phyloP scores from a whole-genome alignment of 2,329 filamentous ascomycete species.

The Botrytis sinoallii region DNA sequence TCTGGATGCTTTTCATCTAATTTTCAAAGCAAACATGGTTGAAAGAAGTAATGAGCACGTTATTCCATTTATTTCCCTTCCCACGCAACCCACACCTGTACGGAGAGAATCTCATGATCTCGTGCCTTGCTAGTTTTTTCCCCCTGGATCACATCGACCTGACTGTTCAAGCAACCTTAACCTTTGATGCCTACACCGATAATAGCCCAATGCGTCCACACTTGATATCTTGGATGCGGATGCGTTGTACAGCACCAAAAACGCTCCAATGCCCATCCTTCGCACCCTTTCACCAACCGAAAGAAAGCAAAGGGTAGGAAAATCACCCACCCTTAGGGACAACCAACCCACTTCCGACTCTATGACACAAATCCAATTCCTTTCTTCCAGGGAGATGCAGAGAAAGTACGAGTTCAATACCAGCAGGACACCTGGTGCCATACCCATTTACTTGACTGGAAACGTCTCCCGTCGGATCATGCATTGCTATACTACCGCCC shows the following conservation, averaged over 20 bases:
- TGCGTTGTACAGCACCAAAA: constrained; percentile 14
- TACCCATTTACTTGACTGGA: not conserved
- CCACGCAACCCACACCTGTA: not conserved
- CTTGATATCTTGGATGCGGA: not conserved
- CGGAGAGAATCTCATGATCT: constrained; percentile 5
- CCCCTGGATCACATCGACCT: not conserved
- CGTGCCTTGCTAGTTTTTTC: constrained; percentile 17
- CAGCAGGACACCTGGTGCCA: not conserved
- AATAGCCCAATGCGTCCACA: not conserved
- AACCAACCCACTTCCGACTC: constrained; percentile 10
- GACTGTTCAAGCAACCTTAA: not conserved
- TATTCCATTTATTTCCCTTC: not conserved
- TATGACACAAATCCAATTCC: constrained; percentile 9
- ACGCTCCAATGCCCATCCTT: constrained; percentile 1
- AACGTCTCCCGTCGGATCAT: not conserved
- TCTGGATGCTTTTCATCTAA: not conserved
- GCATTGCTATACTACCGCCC: not conserved
- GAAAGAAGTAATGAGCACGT: constrained; percentile 1
- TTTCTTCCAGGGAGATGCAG: not conserved
- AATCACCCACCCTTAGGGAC: not conserved
- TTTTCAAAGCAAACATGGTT: not conserved
- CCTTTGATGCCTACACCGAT: constrained; percentile 7
- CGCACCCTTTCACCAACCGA: constrained; percentile 6
- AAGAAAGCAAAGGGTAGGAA: not conserved
- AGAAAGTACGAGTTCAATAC: not conserved